Evolutionary conservation across 2,329 filamentous ascomycete genomes (phyloP).

Genomic region (Graphiopsis chlorocephala): DNA sequence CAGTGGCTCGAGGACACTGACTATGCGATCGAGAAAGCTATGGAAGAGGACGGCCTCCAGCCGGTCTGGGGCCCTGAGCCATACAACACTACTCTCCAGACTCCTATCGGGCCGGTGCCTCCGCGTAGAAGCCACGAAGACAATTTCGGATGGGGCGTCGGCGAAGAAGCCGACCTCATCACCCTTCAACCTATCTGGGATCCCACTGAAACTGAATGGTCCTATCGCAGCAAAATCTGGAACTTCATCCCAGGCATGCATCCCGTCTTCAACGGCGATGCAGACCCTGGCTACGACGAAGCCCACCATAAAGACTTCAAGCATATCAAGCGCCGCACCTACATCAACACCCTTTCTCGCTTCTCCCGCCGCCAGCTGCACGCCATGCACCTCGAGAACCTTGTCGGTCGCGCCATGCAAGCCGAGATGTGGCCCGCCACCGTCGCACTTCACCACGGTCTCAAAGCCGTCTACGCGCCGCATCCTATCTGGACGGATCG

Average conservation of each 20-base stretch:
- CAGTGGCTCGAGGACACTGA: conserved; percentile 45
- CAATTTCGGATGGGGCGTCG: conserved; percentile 80
- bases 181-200: conserved; percentile 91
- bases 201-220: conserved; percentile 81
- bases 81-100: conserved; percentile 64
- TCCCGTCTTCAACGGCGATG: conserved; percentile 74
- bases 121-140: conserved; percentile 74
- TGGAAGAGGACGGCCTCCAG: conserved; percentile 44
- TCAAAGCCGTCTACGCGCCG: conserved; percentile 87
- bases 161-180: conserved; percentile 87
- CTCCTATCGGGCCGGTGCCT: conserved; percentile 72
- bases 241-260: conserved; percentile 55
- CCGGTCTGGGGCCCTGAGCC: conserved; percentile 82
- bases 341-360: conserved; percentile 84
- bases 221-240: conserved; percentile 49
- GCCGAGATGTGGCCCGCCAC: conserved; percentile 96
- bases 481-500: conserved; percentile 87
- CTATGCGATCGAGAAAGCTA: conserved; percentile 40
- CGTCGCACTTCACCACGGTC: conserved; percentile 82
- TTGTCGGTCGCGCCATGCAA: conserved; percentile 85
- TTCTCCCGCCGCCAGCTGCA: conserved; percentile 76
- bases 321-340: conserved; percentile 66
- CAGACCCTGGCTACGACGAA: conserved; percentile 51
- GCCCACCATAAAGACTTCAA: conserved; percentile 50
- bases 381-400: conserved; percentile 88